phyloP scores from a whole-genome alignment of 1,139 yeast genomes.

The Yamadazyma atlantica region DNA sequence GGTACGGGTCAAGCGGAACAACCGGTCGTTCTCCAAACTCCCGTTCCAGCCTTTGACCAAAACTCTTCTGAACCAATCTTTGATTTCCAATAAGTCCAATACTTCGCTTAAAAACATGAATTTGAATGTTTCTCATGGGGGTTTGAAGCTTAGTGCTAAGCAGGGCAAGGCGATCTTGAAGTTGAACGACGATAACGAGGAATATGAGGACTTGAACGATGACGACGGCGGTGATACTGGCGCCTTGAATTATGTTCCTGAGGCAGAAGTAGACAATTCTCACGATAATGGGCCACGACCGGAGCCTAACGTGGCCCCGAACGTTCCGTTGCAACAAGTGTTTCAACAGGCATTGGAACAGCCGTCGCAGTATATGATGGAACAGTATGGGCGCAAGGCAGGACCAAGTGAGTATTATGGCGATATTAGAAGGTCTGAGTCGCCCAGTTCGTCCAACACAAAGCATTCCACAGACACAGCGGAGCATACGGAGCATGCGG shows the following conservation, averaged over 20 bases:
- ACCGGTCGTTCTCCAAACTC: conserved; percentile 38
- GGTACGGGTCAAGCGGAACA: conserved; percentile 33
- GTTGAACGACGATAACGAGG: conserved; percentile 37
- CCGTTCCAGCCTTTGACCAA: conserved; percentile 41
- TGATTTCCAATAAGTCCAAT: conserved; percentile 33
- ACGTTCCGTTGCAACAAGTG: conserved; percentile 15
- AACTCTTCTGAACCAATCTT: conserved; percentile 32
- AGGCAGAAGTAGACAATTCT: neutral
- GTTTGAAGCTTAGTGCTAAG: conserved; percentile 39
- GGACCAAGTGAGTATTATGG: neutral
- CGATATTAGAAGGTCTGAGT: conserved; percentile 1
- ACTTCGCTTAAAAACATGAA: conserved; percentile 36
- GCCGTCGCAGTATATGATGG: conserved; percentile 1
- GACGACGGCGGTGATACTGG: conserved; percentile 9
- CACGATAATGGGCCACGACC: conserved; percentile 1
- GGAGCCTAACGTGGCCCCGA: neutral
- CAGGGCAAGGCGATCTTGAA: conserved; percentile 43
- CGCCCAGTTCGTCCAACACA: conserved; percentile 1
- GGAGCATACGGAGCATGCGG: neutral
- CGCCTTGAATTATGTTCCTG: no score
- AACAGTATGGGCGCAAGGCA: neutral
- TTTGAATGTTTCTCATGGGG: conserved; percentile 16
- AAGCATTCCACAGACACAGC: neutral
- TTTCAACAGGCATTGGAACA: conserved; percentile 17
- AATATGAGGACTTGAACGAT: conserved; percentile 29